A percentile compares a stretch with the other conserved stretches of the same genome.
Conservation (phyloP, 148 eudicot species). For the Linanthus parryae region DNA sequence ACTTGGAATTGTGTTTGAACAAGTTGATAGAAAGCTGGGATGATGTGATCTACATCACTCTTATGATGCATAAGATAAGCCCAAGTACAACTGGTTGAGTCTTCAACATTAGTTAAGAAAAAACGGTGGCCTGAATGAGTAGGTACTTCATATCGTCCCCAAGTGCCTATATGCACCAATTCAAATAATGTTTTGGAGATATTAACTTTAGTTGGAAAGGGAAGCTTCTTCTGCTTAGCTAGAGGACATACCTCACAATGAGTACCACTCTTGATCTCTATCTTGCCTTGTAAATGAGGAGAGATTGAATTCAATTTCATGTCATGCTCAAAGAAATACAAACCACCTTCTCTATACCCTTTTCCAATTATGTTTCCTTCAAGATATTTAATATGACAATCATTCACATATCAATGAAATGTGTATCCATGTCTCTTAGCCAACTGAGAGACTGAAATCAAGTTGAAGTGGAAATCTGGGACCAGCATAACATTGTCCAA, state of each 20-base stretch:
- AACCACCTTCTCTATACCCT: background rate
- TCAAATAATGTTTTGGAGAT: background rate
- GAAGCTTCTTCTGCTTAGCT: background rate
- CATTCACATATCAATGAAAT: background rate
- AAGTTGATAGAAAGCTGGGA: background rate
- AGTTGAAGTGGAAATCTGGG: background rate
- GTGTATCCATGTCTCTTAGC: background rate
- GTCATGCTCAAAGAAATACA: background rate
- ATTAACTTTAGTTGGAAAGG: background rate
- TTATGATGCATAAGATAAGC: background rate
- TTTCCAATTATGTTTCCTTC: too few species aligned
- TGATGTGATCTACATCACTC: background rate
- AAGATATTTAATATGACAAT: background rate
- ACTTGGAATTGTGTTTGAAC: background rate
- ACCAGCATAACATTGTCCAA: background rate
- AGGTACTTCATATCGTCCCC: background rate
- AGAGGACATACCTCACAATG: background rate
- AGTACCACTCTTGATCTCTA: background rate
- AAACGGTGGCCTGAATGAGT: background rate
- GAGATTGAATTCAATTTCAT: background rate
- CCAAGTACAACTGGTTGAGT: constrained; percentile 6
- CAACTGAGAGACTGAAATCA: background rate
- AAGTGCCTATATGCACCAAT: constrained; percentile 3
- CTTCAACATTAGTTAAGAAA: constrained; percentile 6
- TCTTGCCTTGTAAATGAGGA: background rate